Evolutionary conservation across 108 stramenopile species (phyloP).

Genomic region (Chaetoceros tenuissimus): DNA sequence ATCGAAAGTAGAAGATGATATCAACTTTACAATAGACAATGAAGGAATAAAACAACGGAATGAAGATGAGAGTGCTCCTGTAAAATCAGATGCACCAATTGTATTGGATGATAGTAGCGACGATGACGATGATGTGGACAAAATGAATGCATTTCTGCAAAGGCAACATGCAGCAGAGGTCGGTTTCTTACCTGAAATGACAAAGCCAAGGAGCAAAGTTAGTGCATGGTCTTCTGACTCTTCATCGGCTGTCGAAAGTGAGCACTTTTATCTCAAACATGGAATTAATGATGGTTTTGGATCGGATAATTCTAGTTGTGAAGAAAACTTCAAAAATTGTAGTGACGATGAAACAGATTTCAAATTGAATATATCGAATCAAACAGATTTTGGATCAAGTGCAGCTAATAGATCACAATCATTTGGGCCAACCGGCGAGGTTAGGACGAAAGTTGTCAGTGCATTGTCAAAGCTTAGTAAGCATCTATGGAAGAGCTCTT

Average conservation of each 20-base stretch:
- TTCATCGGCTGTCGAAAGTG: background rate
- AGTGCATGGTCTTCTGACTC: slow-evolving; percentile 8
- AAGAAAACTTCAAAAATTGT: background rate
- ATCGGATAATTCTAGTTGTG: slow-evolving; percentile 3
- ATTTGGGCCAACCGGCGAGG: slow-evolving; percentile 41
- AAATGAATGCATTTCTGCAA: slow-evolving; percentile 18
- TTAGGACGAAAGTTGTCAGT: slow-evolving; percentile 29
- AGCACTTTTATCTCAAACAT: slow-evolving; percentile 2
- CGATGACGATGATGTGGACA: slow-evolving; percentile 28
- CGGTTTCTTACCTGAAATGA: background rate
- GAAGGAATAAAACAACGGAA: slow-evolving; percentile 13
- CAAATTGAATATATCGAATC: background rate
- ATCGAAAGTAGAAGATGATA: background rate
- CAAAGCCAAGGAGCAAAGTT: slow-evolving; percentile 1
- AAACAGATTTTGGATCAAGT: slow-evolving; percentile 21
- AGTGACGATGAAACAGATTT: slow-evolving; percentile 1
- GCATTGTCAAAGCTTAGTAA: slow-evolving; percentile 31
- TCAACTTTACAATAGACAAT: slow-evolving; percentile 1
- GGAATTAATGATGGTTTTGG: slow-evolving; percentile 11
- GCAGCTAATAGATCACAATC: slow-evolving; percentile 18
- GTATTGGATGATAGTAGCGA: slow-evolving; percentile 10
- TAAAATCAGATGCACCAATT: slow-evolving; percentile 1
- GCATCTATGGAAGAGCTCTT: slow-evolving; percentile 21
- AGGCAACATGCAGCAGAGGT: slow-evolving; percentile 5
- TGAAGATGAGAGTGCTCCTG: slow-evolving; percentile 3